Evolutionary conservation across 768 basidiomycete genomes (phyloP).

Genomic region (Crepidotus variabilis): DNA sequence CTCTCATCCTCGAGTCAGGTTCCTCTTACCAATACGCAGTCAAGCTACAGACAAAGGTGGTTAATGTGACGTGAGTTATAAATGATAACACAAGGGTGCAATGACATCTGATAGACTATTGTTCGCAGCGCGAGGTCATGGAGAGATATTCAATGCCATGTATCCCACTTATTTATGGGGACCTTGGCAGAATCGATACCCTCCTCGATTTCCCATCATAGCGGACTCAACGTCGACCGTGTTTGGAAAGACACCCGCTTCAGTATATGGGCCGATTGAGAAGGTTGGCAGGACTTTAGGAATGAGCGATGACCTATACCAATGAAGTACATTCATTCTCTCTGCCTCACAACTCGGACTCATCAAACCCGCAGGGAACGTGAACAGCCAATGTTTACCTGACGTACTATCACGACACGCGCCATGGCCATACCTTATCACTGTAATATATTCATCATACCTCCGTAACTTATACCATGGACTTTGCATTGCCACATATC

Average conservation of each 20-base stretch:
- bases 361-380: not conserved
- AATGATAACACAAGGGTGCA: not conserved
- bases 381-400: not conserved
- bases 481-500: not conserved
- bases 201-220: constrained; percentile 32
- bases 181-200: constrained; percentile 24
- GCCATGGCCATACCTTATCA: constrained; percentile 4
- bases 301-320: not conserved
- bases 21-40: constrained; percentile 66
- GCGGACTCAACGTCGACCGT: constrained; percentile 61
- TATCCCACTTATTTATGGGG: constrained; percentile 57
- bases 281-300: not conserved
- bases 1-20: constrained; percentile 67
- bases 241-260: constrained; percentile 66
- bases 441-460: constrained; percentile 14
- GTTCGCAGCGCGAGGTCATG: constrained; percentile 55
- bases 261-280: constrained; percentile 55
- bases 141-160: constrained; percentile 58
- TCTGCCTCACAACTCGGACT: too few relatives aligned
- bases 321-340: too few relatives aligned
- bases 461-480: too few relatives aligned
- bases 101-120: not conserved
- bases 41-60: constrained; percentile 61
- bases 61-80: constrained; percentile 60
- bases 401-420: not conserved